Percentiles rank a stretch among this genome's conserved stretches.
These are phyloP conservation scores for Zea luxurians DNA, from an alignment of 176 grass and related monocot species.

Conservation along the genomic window DNA sequence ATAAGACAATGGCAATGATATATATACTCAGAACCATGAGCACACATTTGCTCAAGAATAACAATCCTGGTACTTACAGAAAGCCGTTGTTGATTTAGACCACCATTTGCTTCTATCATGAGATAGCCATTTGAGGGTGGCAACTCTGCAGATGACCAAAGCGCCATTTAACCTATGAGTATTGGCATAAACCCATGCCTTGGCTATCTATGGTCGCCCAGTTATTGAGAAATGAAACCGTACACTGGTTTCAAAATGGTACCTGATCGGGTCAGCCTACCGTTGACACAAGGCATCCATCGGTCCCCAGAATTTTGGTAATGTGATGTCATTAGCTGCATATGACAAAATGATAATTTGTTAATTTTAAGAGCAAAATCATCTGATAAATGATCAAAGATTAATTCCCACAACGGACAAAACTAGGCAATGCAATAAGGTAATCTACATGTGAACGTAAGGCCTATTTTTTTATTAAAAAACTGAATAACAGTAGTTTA, in stretches of 20 bases:
- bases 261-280: conserved; percentile 67
- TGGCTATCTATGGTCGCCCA: background rate
- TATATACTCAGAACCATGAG: conserved; percentile 17
- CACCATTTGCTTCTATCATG: conserved; percentile 97
- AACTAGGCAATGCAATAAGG: background rate
- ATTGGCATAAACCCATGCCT: background rate
- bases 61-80: conserved; percentile 62
- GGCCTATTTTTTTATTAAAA: background rate
- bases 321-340: conserved; percentile 75
- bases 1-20: background rate
- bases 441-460: background rate
- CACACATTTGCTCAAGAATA: conserved; percentile 3
- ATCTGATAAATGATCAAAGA: background rate
- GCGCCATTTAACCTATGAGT: background rate
- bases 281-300: conserved; percentile 75
- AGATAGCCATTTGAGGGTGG: conserved; percentile 87
- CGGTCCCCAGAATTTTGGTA: conserved; percentile 61
- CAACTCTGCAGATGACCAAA: conserved; percentile 53
- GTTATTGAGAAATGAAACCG: conserved; percentile 15
- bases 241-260: conserved; percentile 38
- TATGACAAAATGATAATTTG: conserved; percentile 19
- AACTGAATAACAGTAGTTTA: background rate
- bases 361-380: background rate
- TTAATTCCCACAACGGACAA: background rate
- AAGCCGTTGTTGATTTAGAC: conserved; percentile 94